These are phyloP conservation scores for Citrullus mucosospermus DNA, from an alignment of 306 rosid species.

Conservation along the genomic window DNA sequence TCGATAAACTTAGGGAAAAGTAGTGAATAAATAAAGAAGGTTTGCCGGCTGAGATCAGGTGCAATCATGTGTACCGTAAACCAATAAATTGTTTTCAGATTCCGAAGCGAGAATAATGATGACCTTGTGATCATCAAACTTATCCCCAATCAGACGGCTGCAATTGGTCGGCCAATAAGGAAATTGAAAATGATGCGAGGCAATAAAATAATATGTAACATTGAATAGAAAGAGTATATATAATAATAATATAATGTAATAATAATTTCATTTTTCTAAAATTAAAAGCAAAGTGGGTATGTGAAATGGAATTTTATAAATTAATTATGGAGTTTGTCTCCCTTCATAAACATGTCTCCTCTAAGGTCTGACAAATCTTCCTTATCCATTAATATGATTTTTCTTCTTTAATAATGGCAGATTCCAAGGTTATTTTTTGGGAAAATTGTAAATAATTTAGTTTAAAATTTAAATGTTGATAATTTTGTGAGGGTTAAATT, in stretches of 20 bases:
- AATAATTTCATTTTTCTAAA: not conserved
- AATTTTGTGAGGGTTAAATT: not conserved
- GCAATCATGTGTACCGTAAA: not conserved
- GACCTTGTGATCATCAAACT: not conserved
- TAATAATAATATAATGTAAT: too few species aligned
- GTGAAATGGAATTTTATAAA: not conserved
- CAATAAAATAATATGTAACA: too few species aligned
- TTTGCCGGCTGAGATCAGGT: not conserved
- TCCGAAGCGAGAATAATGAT: not conserved
- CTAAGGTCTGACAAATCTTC: conserved; percentile 1
- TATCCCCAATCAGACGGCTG: not conserved
- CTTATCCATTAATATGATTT: not conserved
- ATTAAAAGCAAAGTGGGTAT: not conserved
- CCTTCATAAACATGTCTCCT: not conserved
- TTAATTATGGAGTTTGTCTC: not conserved
- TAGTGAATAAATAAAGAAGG: not conserved
- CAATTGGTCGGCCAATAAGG: not conserved
- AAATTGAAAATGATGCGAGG: too few species aligned
- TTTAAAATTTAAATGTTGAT: not conserved
- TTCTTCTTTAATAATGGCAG: not conserved
- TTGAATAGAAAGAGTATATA: too few species aligned
- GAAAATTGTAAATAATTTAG: not conserved
- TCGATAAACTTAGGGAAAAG: not conserved
- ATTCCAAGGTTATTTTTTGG: not conserved
- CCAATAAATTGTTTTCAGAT: not conserved